Evolutionary conservation across 345 rosid species (phyloP).

Genomic region (Draba incana): DNA sequence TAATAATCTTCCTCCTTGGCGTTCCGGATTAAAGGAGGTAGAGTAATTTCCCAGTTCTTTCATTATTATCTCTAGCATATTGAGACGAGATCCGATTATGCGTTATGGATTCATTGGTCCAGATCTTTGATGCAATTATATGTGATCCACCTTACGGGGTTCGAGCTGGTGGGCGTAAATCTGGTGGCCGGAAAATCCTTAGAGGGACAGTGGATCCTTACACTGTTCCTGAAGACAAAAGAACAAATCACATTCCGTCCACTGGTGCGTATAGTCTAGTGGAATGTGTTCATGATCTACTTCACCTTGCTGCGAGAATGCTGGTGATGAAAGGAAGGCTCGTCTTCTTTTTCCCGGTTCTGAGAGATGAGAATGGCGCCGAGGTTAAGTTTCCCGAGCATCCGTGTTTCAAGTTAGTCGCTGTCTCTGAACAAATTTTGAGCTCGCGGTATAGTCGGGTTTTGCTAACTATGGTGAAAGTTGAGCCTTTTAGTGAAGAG

Average conservation of each 20-base stretch:
- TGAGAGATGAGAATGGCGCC: conserved; percentile 60
- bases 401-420: conserved; percentile 72
- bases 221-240: conserved; percentile 90
- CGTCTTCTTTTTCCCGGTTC: conserved; percentile 80
- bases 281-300: conserved; percentile 92
- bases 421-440: conserved; percentile 85
- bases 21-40: conserved; percentile 85
- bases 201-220: conserved; percentile 84
- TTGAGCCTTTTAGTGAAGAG: conserved; percentile 57
- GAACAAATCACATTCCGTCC: conserved; percentile 90
- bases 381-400: conserved; percentile 70
- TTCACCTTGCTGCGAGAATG: conserved; percentile 88
- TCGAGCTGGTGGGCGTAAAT: conserved; percentile 95
- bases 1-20: conserved; percentile 98
- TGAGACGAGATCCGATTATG: not conserved
- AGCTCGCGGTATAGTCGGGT: conserved; percentile 86
- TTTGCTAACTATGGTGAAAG: conserved; percentile 84
- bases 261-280: conserved; percentile 84
- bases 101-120: conserved; percentile 21
- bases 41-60: conserved; percentile 31
- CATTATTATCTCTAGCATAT: not conserved
- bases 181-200: conserved; percentile 90
- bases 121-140: conserved; percentile 88
- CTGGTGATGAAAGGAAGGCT: conserved; percentile 87
- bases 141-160: conserved; percentile 98